A percentile compares a stretch with the other conserved stretches of the same genome.
Evolutionary conservation across 1,139 yeast genomes (phyloP).

Genomic region (Blastobotrys raffinosifermentans): DNA sequence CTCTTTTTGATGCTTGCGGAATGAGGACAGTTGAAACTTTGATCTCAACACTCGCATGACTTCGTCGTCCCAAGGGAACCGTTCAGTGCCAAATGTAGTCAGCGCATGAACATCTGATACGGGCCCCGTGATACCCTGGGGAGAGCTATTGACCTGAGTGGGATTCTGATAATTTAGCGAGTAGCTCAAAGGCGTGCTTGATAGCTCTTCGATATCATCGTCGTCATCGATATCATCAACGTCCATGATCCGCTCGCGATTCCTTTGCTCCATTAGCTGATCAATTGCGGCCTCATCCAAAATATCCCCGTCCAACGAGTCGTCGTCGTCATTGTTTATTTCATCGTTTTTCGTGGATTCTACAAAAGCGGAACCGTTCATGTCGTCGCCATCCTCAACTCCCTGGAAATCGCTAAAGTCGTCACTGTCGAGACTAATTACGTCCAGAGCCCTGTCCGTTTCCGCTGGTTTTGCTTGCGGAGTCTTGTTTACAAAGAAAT

Average conservation of each 20-base stretch:
- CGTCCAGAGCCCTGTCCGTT: background rate
- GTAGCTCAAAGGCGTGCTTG: background rate
- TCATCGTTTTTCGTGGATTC: slow-evolving; percentile 2
- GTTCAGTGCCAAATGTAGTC: background rate
- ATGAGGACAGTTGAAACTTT: slow-evolving; percentile 58
- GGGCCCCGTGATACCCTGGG: slow-evolving; percentile 7
- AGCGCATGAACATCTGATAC: background rate
- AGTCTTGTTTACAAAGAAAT: background rate
- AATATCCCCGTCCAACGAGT: too few relatives aligned
- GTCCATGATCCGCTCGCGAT: background rate
- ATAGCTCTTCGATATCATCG: background rate
- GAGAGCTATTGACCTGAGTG: slow-evolving; percentile 6
- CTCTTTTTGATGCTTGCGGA: slow-evolving; percentile 79
- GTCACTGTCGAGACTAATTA: slow-evolving; percentile 4
- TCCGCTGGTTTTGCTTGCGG: background rate
- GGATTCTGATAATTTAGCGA: too few relatives aligned
- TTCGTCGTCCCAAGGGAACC: slow-evolving; percentile 59
- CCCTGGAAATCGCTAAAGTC: slow-evolving; percentile 2
- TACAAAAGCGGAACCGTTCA: background rate
- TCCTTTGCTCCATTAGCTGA: slow-evolving; percentile 3
- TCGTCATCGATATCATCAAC: background rate
- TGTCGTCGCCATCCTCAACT: slow-evolving; percentile 3
- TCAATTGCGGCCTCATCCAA: slow-evolving; percentile 4
- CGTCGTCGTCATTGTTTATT: slow-evolving; percentile 3
- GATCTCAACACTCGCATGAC: slow-evolving; percentile 51